Evolutionary conservation across 495 filamentous ascomycete genomes (phyloP).

Genomic region (Evernia prunastri): DNA sequence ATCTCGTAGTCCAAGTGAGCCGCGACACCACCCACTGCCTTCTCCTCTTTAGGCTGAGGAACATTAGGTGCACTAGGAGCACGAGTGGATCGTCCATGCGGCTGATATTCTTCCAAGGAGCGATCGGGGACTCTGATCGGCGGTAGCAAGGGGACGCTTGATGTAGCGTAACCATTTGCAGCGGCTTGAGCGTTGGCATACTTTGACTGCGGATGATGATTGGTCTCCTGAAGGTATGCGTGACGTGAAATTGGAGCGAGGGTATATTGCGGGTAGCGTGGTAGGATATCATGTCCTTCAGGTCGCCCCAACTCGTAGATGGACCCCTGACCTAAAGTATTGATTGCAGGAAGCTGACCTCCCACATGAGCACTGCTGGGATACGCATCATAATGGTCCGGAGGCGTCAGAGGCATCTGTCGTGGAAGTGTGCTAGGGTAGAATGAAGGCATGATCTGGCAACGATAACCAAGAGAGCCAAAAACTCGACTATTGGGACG

Average conservation of each 20-base stretch:
- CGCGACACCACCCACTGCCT: constrained; percentile 77
- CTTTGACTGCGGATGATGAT: constrained; percentile 10
- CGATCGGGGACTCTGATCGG: constrained; percentile 20
- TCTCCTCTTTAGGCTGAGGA: constrained; percentile 44
- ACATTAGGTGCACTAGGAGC: constrained; percentile 13
- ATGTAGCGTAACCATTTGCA: constrained; percentile 7
- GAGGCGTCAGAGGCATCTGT: constrained; percentile 25
- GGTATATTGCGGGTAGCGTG: constrained; percentile 15
- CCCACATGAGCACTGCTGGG: constrained; percentile 8
- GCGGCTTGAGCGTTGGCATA: constrained; percentile 5
- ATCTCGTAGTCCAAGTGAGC: constrained; percentile 97
- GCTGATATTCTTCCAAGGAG: constrained; percentile 14
- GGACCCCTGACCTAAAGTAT: constrained; percentile 1
- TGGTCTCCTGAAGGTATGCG: constrained; percentile 10
- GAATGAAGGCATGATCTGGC: constrained; percentile 24
- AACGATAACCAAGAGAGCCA: constrained; percentile 4
- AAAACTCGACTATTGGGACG: not conserved
- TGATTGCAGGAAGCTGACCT: constrained; percentile 11
- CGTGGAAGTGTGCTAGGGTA: constrained; percentile 16
- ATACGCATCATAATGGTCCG: constrained; percentile 21
- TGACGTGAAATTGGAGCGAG: constrained; percentile 12
- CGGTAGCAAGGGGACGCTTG: constrained; percentile 18
- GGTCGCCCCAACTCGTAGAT: constrained; percentile 1
- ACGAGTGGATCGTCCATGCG: constrained; percentile 6
- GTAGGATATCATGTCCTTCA: constrained; percentile 11